Base-by-base conservation (phyloP, 2,329 filamentous ascomycete species). In the Beauveria sp. region DNA sequence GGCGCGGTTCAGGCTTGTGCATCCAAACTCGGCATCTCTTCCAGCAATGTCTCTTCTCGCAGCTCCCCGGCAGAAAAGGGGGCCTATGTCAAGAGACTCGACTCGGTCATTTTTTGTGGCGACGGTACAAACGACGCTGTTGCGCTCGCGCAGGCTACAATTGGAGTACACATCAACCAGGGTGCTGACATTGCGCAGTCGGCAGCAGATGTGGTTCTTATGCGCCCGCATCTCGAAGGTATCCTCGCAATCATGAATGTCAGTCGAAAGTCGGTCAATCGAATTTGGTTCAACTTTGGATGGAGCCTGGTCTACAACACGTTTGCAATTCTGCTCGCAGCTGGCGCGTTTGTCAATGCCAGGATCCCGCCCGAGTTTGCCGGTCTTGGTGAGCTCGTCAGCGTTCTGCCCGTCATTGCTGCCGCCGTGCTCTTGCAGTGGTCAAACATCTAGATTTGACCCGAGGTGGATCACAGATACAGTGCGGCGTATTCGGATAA, bases 71-170 rank as follows among this genome's bases (percentile, higher is more conserved):
- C 70, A 1, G 77, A 80, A 62, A 83, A 83, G 66, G 71, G 75
- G 26, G 71, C 64, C 0, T 81, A 82, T 64, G 73, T 83, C 56
- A 68, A 75, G 20, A 49, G 53, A 0, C 73, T 83, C 10, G 9
- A 5, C 70, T 76, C 7, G 64, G 81, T 80, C 1, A 81, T 92
- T 6, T 93, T 93, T 72, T 82, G 83, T 56, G 90, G 90, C 40
- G 90, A 93, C 67, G 90, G 90, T 1, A 91, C 88, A 16, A 93
- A 93, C 70, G 90, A 93, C 68, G 88, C 90, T 0, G 79, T 84
- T 3, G 90, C 90, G 0, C 79, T 93, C 2, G 85, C 88, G 0
- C 83, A 87, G 69, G 88, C 90, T 1, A 82, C 82, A 6, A 81
- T 93, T 31, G 90, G 90, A 31, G 77, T 92, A 0, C 87, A 90